A percentile compares a stretch with the other conserved stretches of the same genome.
Evolutionary conservation across 805 yeast species (phyloP).

Genomic region (Wickerhamiella australiensis): DNA sequence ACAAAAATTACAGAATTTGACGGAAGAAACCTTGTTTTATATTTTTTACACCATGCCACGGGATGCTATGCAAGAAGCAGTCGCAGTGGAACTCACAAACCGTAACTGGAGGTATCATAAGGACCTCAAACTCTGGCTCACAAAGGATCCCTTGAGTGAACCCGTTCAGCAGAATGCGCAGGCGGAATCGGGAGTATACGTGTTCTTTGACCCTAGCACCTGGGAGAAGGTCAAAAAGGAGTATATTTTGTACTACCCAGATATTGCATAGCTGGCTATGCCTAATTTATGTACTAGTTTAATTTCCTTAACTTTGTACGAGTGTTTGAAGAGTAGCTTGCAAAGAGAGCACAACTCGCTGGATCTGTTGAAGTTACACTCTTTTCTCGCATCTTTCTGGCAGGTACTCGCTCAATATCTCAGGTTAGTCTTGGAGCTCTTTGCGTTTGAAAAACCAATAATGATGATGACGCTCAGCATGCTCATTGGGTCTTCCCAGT

Average conservation of each 20-base stretch:
- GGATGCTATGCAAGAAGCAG: constrained; percentile 85
- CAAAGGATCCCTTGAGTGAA: constrained; percentile 82
- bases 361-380: too few relatives aligned
- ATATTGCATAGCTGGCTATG: constrained; percentile 37
- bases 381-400: too few relatives aligned
- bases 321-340: too few relatives aligned
- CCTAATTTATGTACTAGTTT: neutral
- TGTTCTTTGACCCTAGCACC: constrained; percentile 86
- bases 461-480: too few relatives aligned
- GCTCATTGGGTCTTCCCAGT: too few relatives aligned
- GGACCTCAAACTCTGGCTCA: constrained; percentile 90
- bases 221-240: constrained; percentile 90
- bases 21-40: constrained; percentile 87
- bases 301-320: too few relatives aligned
- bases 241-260: constrained; percentile 47
- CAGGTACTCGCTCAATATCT: too few relatives aligned
- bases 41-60: constrained; percentile 89
- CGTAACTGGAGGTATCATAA: constrained; percentile 97
- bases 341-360: too few relatives aligned
- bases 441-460: too few relatives aligned
- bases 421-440: too few relatives aligned
- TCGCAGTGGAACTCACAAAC: constrained; percentile 78
- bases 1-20: constrained; percentile 39
- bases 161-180: constrained; percentile 72
- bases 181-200: constrained; percentile 84